These are phyloP conservation scores for Arabidopsis arenosa DNA, from an alignment of 345 rosid genomes.

Conservation along the genomic window DNA sequence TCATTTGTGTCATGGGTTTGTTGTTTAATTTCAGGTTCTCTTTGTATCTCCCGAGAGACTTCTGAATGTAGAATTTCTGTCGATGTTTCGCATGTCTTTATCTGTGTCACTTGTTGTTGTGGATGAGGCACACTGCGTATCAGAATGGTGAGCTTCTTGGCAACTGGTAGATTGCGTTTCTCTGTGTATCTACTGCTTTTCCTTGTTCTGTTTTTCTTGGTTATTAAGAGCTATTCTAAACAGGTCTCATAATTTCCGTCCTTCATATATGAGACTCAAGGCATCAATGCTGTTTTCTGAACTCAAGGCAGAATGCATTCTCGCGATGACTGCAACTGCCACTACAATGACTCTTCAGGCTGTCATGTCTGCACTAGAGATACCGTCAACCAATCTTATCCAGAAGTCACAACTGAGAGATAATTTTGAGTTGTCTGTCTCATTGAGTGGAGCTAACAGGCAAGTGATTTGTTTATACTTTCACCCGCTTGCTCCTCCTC, in stretches of 20 bases:
- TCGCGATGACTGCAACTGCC: conserved; percentile 98
- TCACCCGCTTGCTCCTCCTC: conserved; percentile 17
- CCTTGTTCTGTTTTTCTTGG: conserved; percentile 21
- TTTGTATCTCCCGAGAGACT: conserved; percentile 96
- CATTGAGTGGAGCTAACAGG: conserved; percentile 76
- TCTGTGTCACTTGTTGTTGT: conserved; percentile 82
- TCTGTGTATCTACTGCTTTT: conserved; percentile 29
- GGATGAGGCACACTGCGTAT: conserved; percentile 97
- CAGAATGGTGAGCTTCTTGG: conserved; percentile 80
- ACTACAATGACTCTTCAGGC: conserved; percentile 70
- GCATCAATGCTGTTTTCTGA: conserved; percentile 75
- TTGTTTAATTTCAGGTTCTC: conserved; percentile 69
- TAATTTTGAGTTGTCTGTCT: conserved; percentile 78
- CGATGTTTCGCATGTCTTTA: conserved; percentile 51
- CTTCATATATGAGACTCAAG: conserved; percentile 93
- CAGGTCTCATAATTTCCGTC: conserved; percentile 98
- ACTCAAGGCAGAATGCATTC: conserved; percentile 73
- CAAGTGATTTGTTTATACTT: conserved; percentile 44
- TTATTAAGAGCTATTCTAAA: conserved; percentile 35
- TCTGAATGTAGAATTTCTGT: conserved; percentile 75
- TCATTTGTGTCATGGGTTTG: conserved; percentile 17
- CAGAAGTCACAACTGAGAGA: conserved; percentile 70
- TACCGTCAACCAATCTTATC: conserved; percentile 78
- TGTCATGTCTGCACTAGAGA: conserved; percentile 90
- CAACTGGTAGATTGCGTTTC: conserved; percentile 35